Base-by-base conservation (phyloP, 2,329 filamentous ascomycete species). In the Colletotrichum higginsianum region DNA sequence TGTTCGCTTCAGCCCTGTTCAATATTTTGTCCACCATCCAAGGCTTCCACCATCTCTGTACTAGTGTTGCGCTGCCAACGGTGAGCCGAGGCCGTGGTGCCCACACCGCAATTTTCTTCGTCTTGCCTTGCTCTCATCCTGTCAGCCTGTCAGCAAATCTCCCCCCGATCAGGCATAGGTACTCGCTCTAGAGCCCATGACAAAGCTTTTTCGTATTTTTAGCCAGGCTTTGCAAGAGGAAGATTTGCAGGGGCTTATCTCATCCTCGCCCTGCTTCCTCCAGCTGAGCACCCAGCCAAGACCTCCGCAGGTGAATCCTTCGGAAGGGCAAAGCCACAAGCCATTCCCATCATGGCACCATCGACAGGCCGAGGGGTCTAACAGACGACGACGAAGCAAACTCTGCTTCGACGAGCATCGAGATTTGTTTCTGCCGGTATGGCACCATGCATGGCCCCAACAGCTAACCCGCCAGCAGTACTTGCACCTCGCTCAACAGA, bases 181-280 rank as follows among this genome's bases (percentile, higher is more conserved):
- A 65, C 53, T 23, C 49, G 55, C 30, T 11, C 52, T 35, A n/a
- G 52, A n/a, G 52, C 47, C 30, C 58, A 47, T 63, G 65, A 64
- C 69, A 64, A 64, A 56, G 6, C 53, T 35, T 16, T 60, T 35
- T 58, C 26, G 58, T 68, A 71, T 71, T 71, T 71, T 71, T 69
- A 64, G 68, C 57, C 26, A 11, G 12, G 44, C 30, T n/a, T 35
- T 15, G 18, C 23, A 7, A 47, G 47, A 49, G 44, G 30, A 35
- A 2, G 30, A 9, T 16, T 53, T 26, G 16, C 56, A 42, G 42
- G 30, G 50, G 68, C 64, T 67, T 52, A 71, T 67, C 64, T 61
- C 57, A 53, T 57, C 30, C 30, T 35, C 30, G 8, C 30, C 30
- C 30, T 44, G 15, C n/a, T 23, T 52, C 47, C 56, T 40, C 44